Percentiles rank a stretch among this genome's conserved stretches.
phyloP scores from a whole-genome alignment of 1,284 basidiomycete genomes.

The Heterobasidion occidentale region DNA sequence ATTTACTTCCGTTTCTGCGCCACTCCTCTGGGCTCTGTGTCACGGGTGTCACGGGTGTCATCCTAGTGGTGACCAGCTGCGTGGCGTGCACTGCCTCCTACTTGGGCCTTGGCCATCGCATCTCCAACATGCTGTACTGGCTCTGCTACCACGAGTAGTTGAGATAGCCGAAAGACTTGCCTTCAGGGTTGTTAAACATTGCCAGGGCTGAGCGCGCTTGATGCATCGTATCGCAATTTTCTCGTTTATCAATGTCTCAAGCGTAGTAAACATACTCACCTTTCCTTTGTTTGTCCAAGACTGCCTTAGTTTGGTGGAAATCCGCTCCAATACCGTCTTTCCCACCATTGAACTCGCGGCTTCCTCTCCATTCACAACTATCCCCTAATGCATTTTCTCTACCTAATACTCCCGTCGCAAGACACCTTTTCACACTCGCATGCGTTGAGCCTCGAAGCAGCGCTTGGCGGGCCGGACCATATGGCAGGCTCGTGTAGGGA shows the following conservation, averaged over 20 bases:
- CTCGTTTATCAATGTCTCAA: not conserved
- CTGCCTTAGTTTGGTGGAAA: constrained; percentile 80
- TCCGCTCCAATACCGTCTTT: constrained; percentile 57
- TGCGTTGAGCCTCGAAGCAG: constrained; percentile 61
- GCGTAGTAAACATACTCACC: constrained; percentile 1
- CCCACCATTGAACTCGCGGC: constrained; percentile 57
- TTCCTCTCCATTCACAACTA: constrained; percentile 60
- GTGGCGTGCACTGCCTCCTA: no score
- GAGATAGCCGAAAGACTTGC: no score
- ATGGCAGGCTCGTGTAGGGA: constrained; percentile 70
- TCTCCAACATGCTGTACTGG: no score
- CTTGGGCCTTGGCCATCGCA: no score
- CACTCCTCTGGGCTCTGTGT: not conserved
- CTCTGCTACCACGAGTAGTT: no score
- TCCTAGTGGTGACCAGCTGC: not conserved
- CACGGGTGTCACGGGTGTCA: not conserved
- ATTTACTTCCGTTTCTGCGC: constrained; percentile 11
- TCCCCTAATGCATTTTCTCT: constrained; percentile 60
- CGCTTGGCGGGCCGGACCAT: constrained; percentile 67
- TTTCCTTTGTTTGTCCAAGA: constrained; percentile 26
- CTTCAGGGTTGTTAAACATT: not conserved
- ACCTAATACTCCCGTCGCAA: constrained; percentile 68
- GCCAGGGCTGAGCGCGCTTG: not conserved
- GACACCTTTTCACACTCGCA: constrained; percentile 74
- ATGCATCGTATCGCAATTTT: not conserved